Conservation (phyloP, 1,284 basidiomycete species). For the Sporisorium reilianum region DNA sequence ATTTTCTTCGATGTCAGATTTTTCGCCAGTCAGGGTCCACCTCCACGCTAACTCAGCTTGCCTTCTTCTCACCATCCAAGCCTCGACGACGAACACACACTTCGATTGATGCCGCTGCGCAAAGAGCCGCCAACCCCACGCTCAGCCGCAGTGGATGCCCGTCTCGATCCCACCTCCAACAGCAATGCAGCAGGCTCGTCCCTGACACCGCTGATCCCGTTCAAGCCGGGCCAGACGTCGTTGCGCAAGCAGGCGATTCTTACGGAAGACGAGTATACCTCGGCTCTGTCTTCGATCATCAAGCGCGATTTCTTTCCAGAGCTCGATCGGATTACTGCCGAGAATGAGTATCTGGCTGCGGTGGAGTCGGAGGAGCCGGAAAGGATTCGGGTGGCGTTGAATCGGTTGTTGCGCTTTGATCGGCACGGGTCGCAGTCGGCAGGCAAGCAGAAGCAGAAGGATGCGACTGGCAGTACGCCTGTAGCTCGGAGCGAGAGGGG, state of each 20-base stretch:
- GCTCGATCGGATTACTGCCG: conserved; percentile 55
- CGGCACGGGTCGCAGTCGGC: conserved; percentile 12
- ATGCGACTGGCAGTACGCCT: background rate
- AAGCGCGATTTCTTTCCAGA: conserved; percentile 94
- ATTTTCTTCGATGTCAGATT: conserved; percentile 15
- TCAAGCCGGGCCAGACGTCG: conserved; percentile 49
- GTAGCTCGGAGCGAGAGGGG: background rate
- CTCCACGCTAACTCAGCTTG: conserved; percentile 14
- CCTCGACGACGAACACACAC: background rate
- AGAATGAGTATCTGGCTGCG: conserved; percentile 64
- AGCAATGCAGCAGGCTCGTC: conserved; percentile 16
- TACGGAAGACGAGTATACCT: conserved; percentile 90
- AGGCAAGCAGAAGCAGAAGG: background rate
- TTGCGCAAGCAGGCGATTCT: conserved; percentile 62
- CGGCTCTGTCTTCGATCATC: conserved; percentile 91
- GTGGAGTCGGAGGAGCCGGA: conserved; percentile 50
- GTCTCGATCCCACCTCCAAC: conserved; percentile 5
- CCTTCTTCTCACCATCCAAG: background rate
- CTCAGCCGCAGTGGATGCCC: conserved; percentile 24
- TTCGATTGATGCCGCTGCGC: conserved; percentile 30
- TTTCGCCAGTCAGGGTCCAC: conserved; percentile 27
- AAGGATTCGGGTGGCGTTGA: conserved; percentile 35
- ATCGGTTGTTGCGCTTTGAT: conserved; percentile 45
- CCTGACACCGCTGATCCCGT: conserved; percentile 40
- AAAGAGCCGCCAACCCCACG: conserved; percentile 51